Evolutionary conservation across 2,329 filamentous ascomycete genomes (phyloP), one percentile per base, ranked within the genome.

Genomic region (Pseudopithomyces chartarum): DNA sequence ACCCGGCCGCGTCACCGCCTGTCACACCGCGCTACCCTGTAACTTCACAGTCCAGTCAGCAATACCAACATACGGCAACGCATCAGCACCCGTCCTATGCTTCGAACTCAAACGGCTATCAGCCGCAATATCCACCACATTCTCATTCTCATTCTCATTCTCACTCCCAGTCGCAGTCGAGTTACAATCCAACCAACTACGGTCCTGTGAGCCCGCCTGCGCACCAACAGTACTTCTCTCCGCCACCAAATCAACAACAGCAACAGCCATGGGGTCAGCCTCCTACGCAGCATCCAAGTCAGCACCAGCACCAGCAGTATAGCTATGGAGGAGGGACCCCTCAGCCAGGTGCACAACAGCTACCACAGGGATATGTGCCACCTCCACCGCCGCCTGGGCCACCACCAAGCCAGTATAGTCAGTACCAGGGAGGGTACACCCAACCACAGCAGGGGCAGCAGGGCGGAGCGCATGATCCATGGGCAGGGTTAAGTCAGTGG

Each of bases 401-500:
- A 6, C 86, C 87, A 47, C 84, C 84, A 13, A 81, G 69, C 57
- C 79, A 82, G 4, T 76, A 80, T 46, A 80, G 69, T 45, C 59
- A 71, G 43, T 78, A 79, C 72, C 74, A 79, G 3, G 82, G 82
- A 3, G 82, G 82, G 1, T 87, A 88, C 74, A 82, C 83, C 34
- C 54, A 75, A 45, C 72, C 74, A 34, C 62, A 64, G 46, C 53
- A 58, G 32, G 76, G 78, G 61, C 71, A 75, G 62, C 69, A 74
- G 47, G 65, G 70, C n/a, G 59, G 60, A 1, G 53, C 54, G 39
- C 58, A 40, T 59, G 87, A 91, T 79, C 88, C 88, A 7, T 91
- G 87, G 87, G 87, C 87, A 15, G 88, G 88, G 4, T 73, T 91
- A 63, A 88, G 84, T 76, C 84, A 83, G 44, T 90, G 88, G 88